phyloP scores from a whole-genome alignment of 768 basidiomycete genomes.

The Suillus weaverae region DNA sequence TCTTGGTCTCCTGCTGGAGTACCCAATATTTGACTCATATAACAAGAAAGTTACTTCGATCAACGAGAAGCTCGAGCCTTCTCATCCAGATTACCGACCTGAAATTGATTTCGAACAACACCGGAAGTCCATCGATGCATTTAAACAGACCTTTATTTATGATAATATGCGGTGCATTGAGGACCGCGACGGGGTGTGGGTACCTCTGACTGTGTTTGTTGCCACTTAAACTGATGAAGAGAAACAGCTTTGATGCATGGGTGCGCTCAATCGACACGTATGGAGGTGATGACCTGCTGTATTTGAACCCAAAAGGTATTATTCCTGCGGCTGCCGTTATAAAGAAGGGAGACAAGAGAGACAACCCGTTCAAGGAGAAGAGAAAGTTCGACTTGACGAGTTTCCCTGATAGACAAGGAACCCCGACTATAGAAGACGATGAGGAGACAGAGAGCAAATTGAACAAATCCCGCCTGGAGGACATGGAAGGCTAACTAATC shows the following conservation, averaged over 20 bases:
- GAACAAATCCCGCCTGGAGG: conserved; percentile 46
- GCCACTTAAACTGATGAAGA: conserved; percentile 1
- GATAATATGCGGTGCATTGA: conserved; percentile 85
- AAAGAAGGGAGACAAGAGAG: conserved; percentile 54
- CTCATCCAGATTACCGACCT: conserved; percentile 64
- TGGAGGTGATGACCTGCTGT: conserved; percentile 73
- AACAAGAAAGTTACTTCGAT: conserved; percentile 53
- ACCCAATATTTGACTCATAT: conserved; percentile 80
- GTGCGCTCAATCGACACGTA: conserved; percentile 75
- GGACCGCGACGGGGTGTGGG: conserved; percentile 73
- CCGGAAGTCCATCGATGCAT: conserved; percentile 66
- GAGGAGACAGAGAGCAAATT: conserved; percentile 35
- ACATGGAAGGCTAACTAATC: conserved; percentile 49
- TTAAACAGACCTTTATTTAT: conserved; percentile 88
- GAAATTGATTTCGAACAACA: conserved; percentile 72
- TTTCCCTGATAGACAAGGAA: conserved; percentile 32
- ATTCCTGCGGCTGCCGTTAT: conserved; percentile 74
- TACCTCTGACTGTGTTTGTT: conserved; percentile 13
- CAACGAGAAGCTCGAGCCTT: conserved; percentile 47
- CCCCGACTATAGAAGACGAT: conserved; percentile 35
- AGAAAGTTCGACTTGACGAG: conserved; percentile 65
- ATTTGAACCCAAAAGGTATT: conserved; percentile 73
- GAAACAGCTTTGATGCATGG: conserved; percentile 79
- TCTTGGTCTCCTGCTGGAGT: conserved; percentile 87
- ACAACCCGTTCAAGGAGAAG: conserved; percentile 67